phyloP scores from a whole-genome alignment of 1,284 basidiomycete species.

The Schizopora paradoxa region DNA sequence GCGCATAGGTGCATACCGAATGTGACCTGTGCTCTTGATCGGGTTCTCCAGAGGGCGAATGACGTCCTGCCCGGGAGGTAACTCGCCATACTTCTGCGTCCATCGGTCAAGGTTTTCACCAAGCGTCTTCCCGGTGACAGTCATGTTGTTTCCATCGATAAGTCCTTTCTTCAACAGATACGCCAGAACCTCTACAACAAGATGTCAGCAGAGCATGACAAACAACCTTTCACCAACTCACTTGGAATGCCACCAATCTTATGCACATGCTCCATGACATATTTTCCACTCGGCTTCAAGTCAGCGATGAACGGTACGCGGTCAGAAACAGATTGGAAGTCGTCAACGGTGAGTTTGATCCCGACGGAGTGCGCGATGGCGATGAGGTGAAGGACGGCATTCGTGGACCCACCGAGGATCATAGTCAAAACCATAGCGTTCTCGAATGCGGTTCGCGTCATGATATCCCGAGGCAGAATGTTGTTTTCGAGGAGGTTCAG shows the following conservation, averaged over 20 bases:
- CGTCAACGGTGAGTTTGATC: constrained; percentile 76
- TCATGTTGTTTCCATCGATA: constrained; percentile 82
- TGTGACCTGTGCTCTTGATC: constrained; percentile 86
- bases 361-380: constrained; percentile 88
- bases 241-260: constrained; percentile 86
- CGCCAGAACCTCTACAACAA: constrained; percentile 61
- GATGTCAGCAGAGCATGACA: constrained; percentile 1
- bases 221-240: constrained; percentile 41
- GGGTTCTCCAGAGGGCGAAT: constrained; percentile 80
- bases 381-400: constrained; percentile 87
- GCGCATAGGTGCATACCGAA: constrained; percentile 49
- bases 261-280: constrained; percentile 88
- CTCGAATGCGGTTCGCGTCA: constrained; percentile 93
- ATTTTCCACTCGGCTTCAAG: constrained; percentile 86
- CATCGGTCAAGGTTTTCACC: constrained; percentile 86
- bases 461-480: constrained; percentile 91
- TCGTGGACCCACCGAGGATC: constrained; percentile 92
- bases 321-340: constrained; percentile 84
- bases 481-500: constrained; percentile 85
- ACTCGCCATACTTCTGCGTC: constrained; percentile 73
- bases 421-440: constrained; percentile 96
- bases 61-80: constrained; percentile 72
- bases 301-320: constrained; percentile 85
- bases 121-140: constrained; percentile 82
- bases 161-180: constrained; percentile 80